These are phyloP conservation scores for Chaetomium sp. DNA, from an alignment of 2,329 filamentous ascomycete species.

Conservation along the genomic window DNA sequence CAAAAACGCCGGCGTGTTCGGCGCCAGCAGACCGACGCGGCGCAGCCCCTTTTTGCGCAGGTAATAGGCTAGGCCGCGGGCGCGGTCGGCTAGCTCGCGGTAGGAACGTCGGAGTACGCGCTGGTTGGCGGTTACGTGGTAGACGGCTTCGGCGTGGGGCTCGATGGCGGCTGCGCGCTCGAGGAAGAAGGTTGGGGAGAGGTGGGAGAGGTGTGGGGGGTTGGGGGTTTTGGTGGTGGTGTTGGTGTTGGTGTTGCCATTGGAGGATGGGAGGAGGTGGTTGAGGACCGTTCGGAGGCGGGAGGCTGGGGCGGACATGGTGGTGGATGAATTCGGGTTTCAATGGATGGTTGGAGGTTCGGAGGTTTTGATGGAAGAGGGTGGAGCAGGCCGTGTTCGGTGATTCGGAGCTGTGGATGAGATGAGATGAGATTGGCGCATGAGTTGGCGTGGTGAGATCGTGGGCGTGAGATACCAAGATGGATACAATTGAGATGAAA, in stretches of 20 bases:
- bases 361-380: background rate
- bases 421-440: too few relatives aligned
- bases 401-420: too few relatives aligned
- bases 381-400: background rate
- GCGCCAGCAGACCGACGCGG: conserved; percentile 76
- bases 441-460: too few relatives aligned
- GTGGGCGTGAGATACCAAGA: too few relatives aligned
- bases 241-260: conserved; percentile 23
- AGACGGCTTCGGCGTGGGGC: conserved; percentile 75
- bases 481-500: too few relatives aligned
- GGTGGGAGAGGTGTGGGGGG: conserved; percentile 62
- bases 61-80: conserved; percentile 82
- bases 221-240: conserved; percentile 38
- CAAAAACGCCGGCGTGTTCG: conserved; percentile 92
- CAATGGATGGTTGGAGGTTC: background rate
- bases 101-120: conserved; percentile 71
- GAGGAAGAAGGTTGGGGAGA: conserved; percentile 78
- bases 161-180: conserved; percentile 83
- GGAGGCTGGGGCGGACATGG: conserved; percentile 22
- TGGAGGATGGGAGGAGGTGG: conserved; percentile 29
- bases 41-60: conserved; percentile 66
- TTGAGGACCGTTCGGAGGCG: conserved; percentile 23
- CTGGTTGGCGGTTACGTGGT: conserved; percentile 76
- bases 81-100: conserved; percentile 74
- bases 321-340: background rate